Evolutionary conservation across 2,329 filamentous ascomycete species (phyloP), one percentile per base, ranked within the genome.

Genomic region (Tolypocladium paradoxum): DNA sequence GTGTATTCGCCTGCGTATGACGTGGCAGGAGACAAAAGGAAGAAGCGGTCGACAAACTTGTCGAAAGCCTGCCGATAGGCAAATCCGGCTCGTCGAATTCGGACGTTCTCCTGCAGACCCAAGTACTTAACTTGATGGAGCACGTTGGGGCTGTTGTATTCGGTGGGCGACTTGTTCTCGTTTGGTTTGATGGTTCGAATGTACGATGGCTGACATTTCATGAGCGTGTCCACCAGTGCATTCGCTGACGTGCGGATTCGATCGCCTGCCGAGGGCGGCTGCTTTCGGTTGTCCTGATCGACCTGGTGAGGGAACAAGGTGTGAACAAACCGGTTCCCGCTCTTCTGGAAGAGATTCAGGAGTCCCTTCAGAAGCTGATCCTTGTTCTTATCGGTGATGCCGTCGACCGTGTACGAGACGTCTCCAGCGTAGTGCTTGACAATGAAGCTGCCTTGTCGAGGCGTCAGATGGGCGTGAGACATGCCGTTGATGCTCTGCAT

Each of bases 381-480:
- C 77, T 97, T 99, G 77, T 97, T 99, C 79, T 99, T 99, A 70
- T 99, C 93, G 1, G 93, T 99, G 76, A 99, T 99, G 55, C 93
- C 93, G 53, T 95, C 89, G 3, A 97, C 86, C 2, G 88, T 88
- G 69, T 99, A 99, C 59, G 84, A 85, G 60, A 99, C 93, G 70
- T 99, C 93, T 70, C 93, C 93, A 54, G 93, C 93, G 67, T 99
- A 99, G 72, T 99, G 93, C 76, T 96, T 97, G 73, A 99, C 88
- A 65, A 99, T 93, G 70, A 99, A 99, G 68, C 89, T 93, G 50
- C 92, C 92, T 71, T 97, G 92, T 40, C 93, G 83, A 58, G 88
- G 88, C 54, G 90, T 89, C 62, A 99, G 86, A 68, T 99, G 93
- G 31, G 89, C 82, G 68, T 97, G 95, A 1, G 86, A 87, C 70